Conservation (phyloP, 2,329 filamentous ascomycete genomes). For the Phyllosticta ampelicida region DNA sequence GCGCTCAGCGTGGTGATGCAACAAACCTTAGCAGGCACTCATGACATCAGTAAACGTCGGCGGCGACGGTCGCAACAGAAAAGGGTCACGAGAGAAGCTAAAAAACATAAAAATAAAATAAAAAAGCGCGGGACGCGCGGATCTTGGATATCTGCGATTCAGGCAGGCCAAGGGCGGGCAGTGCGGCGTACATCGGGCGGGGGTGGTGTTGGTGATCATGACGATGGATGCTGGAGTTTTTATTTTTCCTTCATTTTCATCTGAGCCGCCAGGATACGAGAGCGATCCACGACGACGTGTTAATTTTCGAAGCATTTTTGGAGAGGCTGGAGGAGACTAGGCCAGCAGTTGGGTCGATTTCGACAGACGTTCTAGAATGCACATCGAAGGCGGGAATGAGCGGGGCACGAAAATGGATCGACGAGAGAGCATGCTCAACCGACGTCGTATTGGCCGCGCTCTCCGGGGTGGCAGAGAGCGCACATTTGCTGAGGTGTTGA, state of each 20-base stretch:
- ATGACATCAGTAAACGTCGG: background rate
- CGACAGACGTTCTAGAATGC: background rate
- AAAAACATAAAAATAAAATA: background rate
- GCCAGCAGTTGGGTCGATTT: background rate
- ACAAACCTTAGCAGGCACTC: background rate
- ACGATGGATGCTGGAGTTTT: background rate
- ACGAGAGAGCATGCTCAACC: background rate
- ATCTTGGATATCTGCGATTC: background rate
- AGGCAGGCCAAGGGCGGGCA: background rate
- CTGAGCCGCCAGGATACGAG: too few species aligned
- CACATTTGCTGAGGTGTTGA: background rate
- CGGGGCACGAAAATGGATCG: background rate
- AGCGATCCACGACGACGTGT: too few species aligned
- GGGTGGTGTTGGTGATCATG: background rate
- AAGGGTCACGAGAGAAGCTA: background rate
- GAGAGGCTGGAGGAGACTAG: background rate
- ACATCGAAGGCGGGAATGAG: background rate
- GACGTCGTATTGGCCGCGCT: background rate
- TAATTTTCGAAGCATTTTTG: background rate
- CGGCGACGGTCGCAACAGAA: background rate
- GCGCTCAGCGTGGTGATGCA: background rate
- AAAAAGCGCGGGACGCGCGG: background rate
- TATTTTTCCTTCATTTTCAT: too few species aligned
- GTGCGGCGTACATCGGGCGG: background rate
- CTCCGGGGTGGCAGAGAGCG: background rate